Base-by-base conservation (phyloP, 208 protist species). In the Wallacemonas sp. region DNA sequence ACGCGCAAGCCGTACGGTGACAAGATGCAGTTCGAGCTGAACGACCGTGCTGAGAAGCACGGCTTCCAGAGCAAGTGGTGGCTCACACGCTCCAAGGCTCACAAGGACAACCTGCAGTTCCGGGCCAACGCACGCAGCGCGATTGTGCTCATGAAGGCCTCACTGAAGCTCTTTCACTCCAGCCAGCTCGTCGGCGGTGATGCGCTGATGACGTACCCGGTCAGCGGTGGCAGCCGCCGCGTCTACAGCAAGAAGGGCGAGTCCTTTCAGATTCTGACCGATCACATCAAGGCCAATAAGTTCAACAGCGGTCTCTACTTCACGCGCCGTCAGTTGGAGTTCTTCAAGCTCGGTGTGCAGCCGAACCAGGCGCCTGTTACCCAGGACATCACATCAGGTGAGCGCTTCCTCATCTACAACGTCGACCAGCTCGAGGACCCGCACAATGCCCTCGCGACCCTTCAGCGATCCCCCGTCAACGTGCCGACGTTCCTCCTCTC, bases 241-340 rank as follows among this genome's bases (percentile, higher is more conserved):
- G 59, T 92, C 44, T 92, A 92, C 81, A 85, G 64, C 69, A 81
- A 81, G 61, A 82, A 82, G 48, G 72, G 79, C 12, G 84, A 92
- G 13, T 57, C 63, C 30, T 95, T 66, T 60, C 62, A 77, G 27
- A 44, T 77, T 0, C 69, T 94, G 42, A 55, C 50, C 26, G 86
- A 92, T 19, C 79, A 91, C 76, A 89, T 95, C 71, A 85, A 88
- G 63, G 62, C 75, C 24, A 92, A 95, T 68, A 67, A 75, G 52
- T 95, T 92, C 72, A 91, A 95, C 73, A 95, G 85, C 70, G 89
- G 89, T 15, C 76, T 95, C 24, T 91, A 92, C 81, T 95, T 95
- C 66, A 92, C 89, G 22, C 83, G 79, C 10, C 80, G 84, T 3
- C 89, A 95, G 65, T 65, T 92, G 61, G 81, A 95, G 58, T 85